A percentile compares a stretch with the other conserved stretches of the same genome.
These are phyloP conservation scores for Cryphonectria radicalis DNA, from an alignment of 2,329 filamentous ascomycete genomes.

Conservation along the genomic window DNA sequence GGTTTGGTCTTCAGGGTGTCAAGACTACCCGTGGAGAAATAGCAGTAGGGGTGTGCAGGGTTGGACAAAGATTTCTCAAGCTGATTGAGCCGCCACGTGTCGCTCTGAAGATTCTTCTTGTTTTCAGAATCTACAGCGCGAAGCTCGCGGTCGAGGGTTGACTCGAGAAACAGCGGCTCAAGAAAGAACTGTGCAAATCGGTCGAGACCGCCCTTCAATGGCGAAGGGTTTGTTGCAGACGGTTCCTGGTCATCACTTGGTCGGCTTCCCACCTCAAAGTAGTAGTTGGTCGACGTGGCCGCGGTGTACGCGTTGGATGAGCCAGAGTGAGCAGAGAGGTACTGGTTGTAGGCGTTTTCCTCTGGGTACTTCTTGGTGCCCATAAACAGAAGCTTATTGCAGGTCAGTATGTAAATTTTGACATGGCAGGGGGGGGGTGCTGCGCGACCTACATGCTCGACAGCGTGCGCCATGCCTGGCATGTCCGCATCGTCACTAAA, in stretches of 20 bases:
- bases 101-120: constrained; percentile 95
- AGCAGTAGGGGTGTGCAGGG: constrained; percentile 83
- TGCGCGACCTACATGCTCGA: constrained; percentile 72
- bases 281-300: constrained; percentile 94
- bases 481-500: constrained; percentile 91
- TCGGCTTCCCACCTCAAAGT: constrained; percentile 90
- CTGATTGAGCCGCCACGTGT: constrained; percentile 85
- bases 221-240: constrained; percentile 60
- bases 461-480: constrained; percentile 93
- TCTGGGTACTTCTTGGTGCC: constrained; percentile 96
- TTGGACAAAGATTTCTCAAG: constrained; percentile 88
- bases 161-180: constrained; percentile 81
- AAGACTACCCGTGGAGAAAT: constrained; percentile 90
- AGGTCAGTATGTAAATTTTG: constrained; percentile 16
- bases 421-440: background rate
- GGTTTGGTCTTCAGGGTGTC: constrained; percentile 84
- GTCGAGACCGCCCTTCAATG: constrained; percentile 80
- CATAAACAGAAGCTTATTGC: constrained; percentile 81
- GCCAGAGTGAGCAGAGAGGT: constrained; percentile 86
- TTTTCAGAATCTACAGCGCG: constrained; percentile 93
- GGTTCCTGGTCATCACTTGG: constrained; percentile 64
- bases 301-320: constrained; percentile 95
- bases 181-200: constrained; percentile 95
- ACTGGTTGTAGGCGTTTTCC: constrained; percentile 95
- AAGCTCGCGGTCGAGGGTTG: constrained; percentile 84